Percentiles rank a stretch among this genome's conserved stretches.
These are phyloP conservation scores for Fusarium camptoceras DNA, from an alignment of 2,329 filamentous ascomycete genomes.

Conservation along the genomic window DNA sequence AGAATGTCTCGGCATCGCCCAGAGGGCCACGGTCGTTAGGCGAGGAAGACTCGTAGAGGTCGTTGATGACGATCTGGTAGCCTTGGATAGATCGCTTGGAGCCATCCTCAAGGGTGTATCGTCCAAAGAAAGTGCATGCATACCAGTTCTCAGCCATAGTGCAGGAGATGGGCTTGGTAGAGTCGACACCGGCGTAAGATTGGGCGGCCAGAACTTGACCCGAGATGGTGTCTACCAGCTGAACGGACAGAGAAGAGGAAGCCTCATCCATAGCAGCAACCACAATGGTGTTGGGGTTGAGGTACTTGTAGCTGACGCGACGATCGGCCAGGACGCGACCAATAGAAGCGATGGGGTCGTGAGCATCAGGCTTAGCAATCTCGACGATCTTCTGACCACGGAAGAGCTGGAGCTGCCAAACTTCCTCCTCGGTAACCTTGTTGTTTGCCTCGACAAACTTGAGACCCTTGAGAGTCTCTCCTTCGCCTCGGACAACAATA, in stretches of 20 bases:
- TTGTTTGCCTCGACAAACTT: slow-evolving; percentile 60
- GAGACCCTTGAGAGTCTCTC: slow-evolving; percentile 66
- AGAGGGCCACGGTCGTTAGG: slow-evolving; percentile 88
- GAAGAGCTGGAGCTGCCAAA: slow-evolving; percentile 80
- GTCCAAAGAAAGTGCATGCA: slow-evolving; percentile 80
- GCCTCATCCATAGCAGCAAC: slow-evolving; percentile 75
- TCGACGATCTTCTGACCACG: slow-evolving; percentile 74
- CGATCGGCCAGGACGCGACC: slow-evolving; percentile 92
- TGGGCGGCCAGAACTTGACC: slow-evolving; percentile 81
- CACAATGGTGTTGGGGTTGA: slow-evolving; percentile 87
- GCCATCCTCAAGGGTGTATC: slow-evolving; percentile 68
- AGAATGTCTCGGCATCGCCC: slow-evolving; percentile 77
- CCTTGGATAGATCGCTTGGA: slow-evolving; percentile 75
- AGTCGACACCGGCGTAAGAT: slow-evolving; percentile 79
- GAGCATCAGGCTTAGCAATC: slow-evolving; percentile 74
- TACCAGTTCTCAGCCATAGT: slow-evolving; percentile 96
- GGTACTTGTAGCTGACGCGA: slow-evolving; percentile 96
- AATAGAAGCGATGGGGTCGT: slow-evolving; percentile 94
- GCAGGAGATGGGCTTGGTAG: slow-evolving; percentile 77
- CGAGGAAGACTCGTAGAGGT: slow-evolving; percentile 88
- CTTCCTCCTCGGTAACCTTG: slow-evolving; percentile 58
- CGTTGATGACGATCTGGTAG: slow-evolving; percentile 85
- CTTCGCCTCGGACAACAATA: slow-evolving; percentile 64
- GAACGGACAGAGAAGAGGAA: slow-evolving; percentile 72
- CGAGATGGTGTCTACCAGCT: slow-evolving; percentile 87